A percentile compares a stretch with the other conserved stretches of the same genome.
Conservation (phyloP, 2,329 filamentous ascomycete genomes). For the Fusarium miscanthi region DNA sequence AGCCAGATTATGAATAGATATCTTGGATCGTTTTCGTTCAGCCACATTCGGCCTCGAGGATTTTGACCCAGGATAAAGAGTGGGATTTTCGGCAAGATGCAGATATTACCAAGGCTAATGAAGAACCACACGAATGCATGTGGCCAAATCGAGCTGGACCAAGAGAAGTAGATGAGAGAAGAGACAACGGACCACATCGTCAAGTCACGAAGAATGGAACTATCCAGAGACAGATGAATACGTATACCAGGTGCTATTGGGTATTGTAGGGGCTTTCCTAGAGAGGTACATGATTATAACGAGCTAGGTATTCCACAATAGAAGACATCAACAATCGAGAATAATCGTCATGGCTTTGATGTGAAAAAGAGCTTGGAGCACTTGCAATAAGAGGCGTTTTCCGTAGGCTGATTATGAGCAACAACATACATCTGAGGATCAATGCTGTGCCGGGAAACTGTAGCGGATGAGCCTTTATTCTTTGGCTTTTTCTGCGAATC, state of each 20-base stretch:
- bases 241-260: not conserved
- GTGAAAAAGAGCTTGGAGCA: not conserved
- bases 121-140: slow-evolving; percentile 27
- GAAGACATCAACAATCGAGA: not conserved
- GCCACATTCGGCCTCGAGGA: not conserved
- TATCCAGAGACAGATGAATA: not conserved
- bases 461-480: not conserved
- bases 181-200: slow-evolving; percentile 19
- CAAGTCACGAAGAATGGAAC: not conserved
- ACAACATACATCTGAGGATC: not conserved
- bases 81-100: slow-evolving; percentile 28
- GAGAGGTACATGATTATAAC: no score
- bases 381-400: not conserved
- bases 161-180: slow-evolving; percentile 18
- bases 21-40: not conserved
- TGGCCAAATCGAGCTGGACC: slow-evolving; percentile 11
- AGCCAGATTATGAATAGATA: not conserved
- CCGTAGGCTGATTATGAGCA: not conserved
- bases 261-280: not conserved
- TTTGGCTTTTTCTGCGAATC: not conserved
- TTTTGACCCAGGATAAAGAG: not conserved
- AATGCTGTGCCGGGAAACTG: not conserved
- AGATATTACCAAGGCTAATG: slow-evolving; percentile 21
- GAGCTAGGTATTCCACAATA: not conserved
- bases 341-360: not conserved